phyloP scores from a whole-genome alignment of 176 grass and related monocot species.

The Carex cristatella region DNA sequence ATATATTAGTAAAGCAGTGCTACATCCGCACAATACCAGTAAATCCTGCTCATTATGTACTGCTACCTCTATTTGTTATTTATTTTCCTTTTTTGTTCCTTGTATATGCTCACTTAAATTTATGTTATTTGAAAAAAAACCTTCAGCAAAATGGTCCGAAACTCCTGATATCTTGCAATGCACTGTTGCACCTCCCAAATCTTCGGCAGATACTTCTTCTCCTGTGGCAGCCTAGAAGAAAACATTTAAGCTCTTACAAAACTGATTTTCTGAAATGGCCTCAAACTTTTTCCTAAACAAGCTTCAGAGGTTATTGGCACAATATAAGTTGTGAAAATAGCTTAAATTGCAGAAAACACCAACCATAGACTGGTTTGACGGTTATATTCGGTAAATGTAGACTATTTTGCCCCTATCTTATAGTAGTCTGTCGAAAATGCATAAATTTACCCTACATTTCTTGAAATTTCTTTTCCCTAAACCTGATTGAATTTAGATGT shows the following conservation, averaged over 20 bases:
- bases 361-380: background rate
- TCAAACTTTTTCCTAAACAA: background rate
- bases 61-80: background rate
- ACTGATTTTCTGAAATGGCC: conserved; percentile 1
- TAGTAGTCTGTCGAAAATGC: background rate
- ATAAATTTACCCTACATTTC: background rate
- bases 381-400: background rate
- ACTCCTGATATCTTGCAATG: conserved; percentile 98
- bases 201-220: conserved; percentile 93
- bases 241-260: conserved; percentile 25
- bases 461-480: background rate
- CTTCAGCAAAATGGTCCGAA: conserved; percentile 92
- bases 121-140: conserved; percentile 31
- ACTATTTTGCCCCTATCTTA: background rate
- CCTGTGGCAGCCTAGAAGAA: conserved; percentile 89
- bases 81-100: background rate
- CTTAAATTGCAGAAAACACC: background rate
- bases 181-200: conserved; percentile 92
- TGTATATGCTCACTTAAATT: background rate
- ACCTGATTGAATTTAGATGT: background rate
- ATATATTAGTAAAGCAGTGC: background rate
- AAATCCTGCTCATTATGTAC: background rate
- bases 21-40: background rate
- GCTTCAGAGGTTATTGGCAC: background rate
- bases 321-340: background rate